A percentile compares a stretch with the other conserved stretches of the same genome.
These are phyloP conservation scores for Salvia splendens DNA, from an alignment of 257 asterid species.

Conservation along the genomic window DNA sequence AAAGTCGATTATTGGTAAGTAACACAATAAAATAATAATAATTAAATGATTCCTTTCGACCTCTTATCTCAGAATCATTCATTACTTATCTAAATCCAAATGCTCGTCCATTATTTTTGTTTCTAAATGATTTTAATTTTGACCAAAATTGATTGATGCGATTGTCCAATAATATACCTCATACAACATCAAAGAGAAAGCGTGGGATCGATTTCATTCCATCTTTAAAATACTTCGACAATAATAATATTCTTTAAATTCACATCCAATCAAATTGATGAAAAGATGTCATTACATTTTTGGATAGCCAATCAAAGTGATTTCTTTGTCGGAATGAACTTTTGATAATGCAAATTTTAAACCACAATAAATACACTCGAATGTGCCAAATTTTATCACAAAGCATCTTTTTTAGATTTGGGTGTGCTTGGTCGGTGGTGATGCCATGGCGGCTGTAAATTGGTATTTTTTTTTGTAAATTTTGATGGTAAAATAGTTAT, in stretches of 20 bases:
- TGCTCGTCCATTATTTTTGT: neutral
- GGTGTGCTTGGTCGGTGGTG: no score
- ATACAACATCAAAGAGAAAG: neutral
- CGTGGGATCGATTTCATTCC: neutral
- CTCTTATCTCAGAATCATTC: neutral
- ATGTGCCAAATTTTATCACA: neutral
- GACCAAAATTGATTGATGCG: neutral
- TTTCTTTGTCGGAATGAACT: slow-evolving; percentile 5
- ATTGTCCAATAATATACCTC: neutral
- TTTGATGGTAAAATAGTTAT: no score
- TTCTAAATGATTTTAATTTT: neutral
- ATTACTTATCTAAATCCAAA: neutral
- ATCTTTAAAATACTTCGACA: slow-evolving; percentile 17
- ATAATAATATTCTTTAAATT: slow-evolving; percentile 4
- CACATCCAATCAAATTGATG: slow-evolving; percentile 22
- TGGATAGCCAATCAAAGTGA: slow-evolving; percentile 14
- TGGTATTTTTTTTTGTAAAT: no score
- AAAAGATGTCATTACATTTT: slow-evolving; percentile 27
- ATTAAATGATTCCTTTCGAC: neutral
- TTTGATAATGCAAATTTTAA: neutral
- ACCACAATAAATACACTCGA: neutral
- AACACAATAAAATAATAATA: no score
- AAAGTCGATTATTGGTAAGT: no score
- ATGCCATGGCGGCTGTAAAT: no score
- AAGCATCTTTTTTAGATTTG: no score